Base-by-base conservation (phyloP, 139 green algal species). In the Tetradesmus lagerheimii region DNA sequence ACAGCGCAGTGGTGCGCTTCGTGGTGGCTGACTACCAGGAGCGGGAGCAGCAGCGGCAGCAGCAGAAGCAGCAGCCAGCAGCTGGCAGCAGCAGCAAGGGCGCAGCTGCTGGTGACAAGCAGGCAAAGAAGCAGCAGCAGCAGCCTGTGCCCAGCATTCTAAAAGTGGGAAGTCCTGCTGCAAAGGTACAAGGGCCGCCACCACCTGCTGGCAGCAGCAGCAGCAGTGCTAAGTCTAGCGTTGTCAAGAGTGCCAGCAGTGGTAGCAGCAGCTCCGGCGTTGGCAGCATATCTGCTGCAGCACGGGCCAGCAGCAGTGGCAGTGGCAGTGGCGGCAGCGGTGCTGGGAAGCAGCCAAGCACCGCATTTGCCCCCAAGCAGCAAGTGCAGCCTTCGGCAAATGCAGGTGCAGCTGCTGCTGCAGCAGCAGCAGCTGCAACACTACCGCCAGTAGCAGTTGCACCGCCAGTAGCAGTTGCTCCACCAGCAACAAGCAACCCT, bases 131-230 rank as follows among this genome's bases (percentile, higher is more conserved):
- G 57, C 57, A 71, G 50, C 50, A 64, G 57, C 57, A 71, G 57
- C 57, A 71, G 25, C 57, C 57, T 71, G 20, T 31, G 16, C 57
- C 57, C 57, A 71, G 57, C 57, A 71, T 9, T 31, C 1, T 23
- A 5, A 31, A 71, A 23, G 57, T 31, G 57, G 57, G 25, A 20
- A 23, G 57, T 9, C 23, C 57, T n/a, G 25, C 57, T 71, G 57
- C 31, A 23, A 71, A 71, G 57, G 57, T n/a, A 23, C 20, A 71
- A 23, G 57, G 20, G 35, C 77, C 77, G 14, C 4, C 77, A 62
- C 18, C 38, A 83, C 29, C 77, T 53, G 77, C 35, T 50, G 37
- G 77, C 77, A 83, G 77, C 35, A 50, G 77, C 35, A 83, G 35
- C 38, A 16, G 8, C 37, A 11, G 18, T 6, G 9, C 23, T n/a